phyloP scores from a whole-genome alignment of 2,329 filamentous ascomycete genomes.

The Xylariaceae sp. region DNA sequence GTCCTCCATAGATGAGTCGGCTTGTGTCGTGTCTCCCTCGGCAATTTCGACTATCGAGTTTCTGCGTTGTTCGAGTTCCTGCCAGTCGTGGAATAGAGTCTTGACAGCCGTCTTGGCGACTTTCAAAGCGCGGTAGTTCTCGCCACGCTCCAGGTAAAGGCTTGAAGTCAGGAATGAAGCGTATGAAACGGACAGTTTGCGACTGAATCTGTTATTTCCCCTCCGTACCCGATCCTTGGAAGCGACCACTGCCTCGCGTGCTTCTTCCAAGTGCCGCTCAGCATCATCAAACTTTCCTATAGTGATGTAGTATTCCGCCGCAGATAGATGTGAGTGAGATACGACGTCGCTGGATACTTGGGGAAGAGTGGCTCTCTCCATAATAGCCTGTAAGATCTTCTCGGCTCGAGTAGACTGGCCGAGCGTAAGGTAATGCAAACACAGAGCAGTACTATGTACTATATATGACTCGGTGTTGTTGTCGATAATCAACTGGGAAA shows the following conservation, averaged over 20 bases:
- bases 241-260: conserved; percentile 35
- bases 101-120: conserved; percentile 54
- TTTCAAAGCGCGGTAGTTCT: conserved; percentile 51
- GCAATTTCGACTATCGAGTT: conserved; percentile 12
- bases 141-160: conserved; percentile 57
- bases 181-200: conserved; percentile 51
- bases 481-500: conserved; percentile 37
- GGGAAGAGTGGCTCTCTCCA: conserved; percentile 46
- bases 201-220: conserved; percentile 36
- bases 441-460: conserved; percentile 43
- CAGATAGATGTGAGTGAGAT: conserved; percentile 59
- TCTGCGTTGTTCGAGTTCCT: conserved; percentile 41
- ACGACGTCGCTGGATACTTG: conserved; percentile 39
- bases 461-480: conserved; percentile 38
- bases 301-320: conserved; percentile 67
- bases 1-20: conserved; percentile 25
- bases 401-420: conserved; percentile 48
- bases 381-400: conserved; percentile 43
- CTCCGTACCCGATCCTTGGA: conserved; percentile 24
- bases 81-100: conserved; percentile 51
- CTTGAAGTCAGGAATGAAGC: conserved; percentile 60
- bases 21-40: conserved; percentile 26
- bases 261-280: conserved; percentile 36
- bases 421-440: conserved; percentile 48
- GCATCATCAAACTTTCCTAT: conserved; percentile 62